Evolutionary conservation across 768 basidiomycete genomes (phyloP).

Genomic region (Tricholomella constricta): DNA sequence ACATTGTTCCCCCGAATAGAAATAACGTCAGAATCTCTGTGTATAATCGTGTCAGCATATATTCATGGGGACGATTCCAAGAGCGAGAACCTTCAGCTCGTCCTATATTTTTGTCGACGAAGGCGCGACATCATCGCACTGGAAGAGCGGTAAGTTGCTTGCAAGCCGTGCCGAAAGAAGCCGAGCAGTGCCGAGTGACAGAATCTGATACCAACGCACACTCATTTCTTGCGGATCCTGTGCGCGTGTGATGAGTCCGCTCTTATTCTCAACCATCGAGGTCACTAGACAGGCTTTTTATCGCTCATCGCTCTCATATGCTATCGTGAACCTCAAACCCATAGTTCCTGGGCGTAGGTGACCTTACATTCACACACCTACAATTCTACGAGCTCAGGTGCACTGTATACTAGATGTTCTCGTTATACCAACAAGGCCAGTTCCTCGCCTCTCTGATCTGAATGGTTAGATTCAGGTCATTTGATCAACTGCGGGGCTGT

Average conservation of each 20-base stretch:
- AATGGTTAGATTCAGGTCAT: conserved; percentile 33
- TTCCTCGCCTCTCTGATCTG: conserved; percentile 58
- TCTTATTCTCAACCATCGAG: conserved; percentile 80
- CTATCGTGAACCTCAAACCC: conserved; percentile 94
- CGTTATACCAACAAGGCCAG: conserved; percentile 57
- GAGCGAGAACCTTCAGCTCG: too few relatives aligned
- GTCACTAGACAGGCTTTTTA: conserved; percentile 79
- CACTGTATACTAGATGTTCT: conserved; percentile 52
- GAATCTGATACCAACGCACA: too few relatives aligned
- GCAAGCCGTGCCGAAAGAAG: neutral
- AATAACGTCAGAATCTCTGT: too few relatives aligned
- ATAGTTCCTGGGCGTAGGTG: conserved; percentile 90
- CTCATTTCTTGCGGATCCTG: too few relatives aligned
- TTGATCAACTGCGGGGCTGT: neutral
- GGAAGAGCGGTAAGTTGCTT: too few relatives aligned
- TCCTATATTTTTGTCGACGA: too few relatives aligned
- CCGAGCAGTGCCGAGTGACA: neutral
- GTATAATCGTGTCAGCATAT: too few relatives aligned
- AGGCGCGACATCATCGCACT: too few relatives aligned
- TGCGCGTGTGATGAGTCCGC: conserved; percentile 21
- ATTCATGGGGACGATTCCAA: too few relatives aligned
- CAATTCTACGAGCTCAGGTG: neutral
- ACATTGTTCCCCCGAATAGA: too few relatives aligned
- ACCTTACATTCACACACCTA: neutral
- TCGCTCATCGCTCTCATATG: conserved; percentile 67